Percentiles rank a stretch among this genome's conserved stretches.
Evolutionary conservation across 805 yeast species (phyloP).

Genomic region (Teunomyces kruisii): DNA sequence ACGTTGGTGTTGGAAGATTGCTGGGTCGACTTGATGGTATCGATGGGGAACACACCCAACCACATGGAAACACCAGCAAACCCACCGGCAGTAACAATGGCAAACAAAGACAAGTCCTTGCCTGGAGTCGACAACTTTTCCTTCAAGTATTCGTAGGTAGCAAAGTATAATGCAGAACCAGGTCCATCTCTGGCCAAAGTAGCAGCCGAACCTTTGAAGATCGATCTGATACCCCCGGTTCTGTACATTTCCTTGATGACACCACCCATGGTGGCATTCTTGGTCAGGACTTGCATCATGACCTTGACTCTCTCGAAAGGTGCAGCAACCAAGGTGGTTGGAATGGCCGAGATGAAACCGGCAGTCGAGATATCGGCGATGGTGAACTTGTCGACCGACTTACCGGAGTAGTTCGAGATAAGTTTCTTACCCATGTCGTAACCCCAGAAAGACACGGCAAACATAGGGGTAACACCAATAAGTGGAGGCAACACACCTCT

Average conservation of each 20-base stretch:
- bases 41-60: constrained; percentile 93
- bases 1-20: constrained; percentile 59
- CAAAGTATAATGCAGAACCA: constrained; percentile 93
- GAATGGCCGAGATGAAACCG: constrained; percentile 91
- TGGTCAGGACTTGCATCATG: constrained; percentile 75
- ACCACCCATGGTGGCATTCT: constrained; percentile 50
- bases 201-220: constrained; percentile 89
- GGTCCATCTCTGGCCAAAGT: constrained; percentile 97
- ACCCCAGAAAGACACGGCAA: constrained; percentile 98
- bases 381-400: constrained; percentile 45
- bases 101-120: constrained; percentile 61
- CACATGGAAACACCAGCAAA: constrained; percentile 97
- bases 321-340: constrained; percentile 95
- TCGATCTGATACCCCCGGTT: constrained; percentile 79
- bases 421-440: constrained; percentile 87
- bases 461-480: constrained; percentile 97
- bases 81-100: constrained; percentile 90
- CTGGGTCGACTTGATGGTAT: constrained; percentile 85
- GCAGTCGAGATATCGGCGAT: constrained; percentile 81
- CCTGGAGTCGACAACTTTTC: constrained; percentile 55
- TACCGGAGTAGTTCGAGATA: constrained; percentile 48
- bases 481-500: constrained; percentile 94
- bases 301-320: constrained; percentile 97
- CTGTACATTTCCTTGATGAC: constrained; percentile 68
- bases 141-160: constrained; percentile 86